Evolutionary conservation across 768 basidiomycete genomes (phyloP).

Genomic region (Pholiota microspora): DNA sequence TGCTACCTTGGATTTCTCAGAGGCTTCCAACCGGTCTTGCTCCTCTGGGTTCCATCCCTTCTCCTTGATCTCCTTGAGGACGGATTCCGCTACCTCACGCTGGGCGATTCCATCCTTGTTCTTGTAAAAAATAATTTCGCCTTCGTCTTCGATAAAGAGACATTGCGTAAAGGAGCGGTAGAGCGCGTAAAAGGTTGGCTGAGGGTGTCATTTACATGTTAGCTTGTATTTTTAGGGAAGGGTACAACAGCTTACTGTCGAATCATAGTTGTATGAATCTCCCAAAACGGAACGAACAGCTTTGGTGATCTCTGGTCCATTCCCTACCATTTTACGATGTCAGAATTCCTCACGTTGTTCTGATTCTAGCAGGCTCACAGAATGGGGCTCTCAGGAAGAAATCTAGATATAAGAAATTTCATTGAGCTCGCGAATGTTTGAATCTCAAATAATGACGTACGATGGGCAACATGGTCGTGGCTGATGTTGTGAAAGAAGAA

Average conservation of each 20-base stretch:
- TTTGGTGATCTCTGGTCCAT: conserved; percentile 53
- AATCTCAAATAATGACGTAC: conserved; percentile 21
- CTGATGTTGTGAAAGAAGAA: conserved; percentile 61
- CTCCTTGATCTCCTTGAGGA: conserved; percentile 16
- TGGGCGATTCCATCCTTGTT: conserved; percentile 42
- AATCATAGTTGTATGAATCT: conserved; percentile 56
- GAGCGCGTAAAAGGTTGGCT: conserved; percentile 45
- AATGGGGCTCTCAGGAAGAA: conserved; percentile 54
- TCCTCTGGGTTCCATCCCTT: conserved; percentile 18
- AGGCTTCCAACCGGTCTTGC: conserved; percentile 15
- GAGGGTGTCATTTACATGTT: conserved; percentile 8
- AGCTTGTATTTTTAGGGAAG: neutral
- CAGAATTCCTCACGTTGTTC: neutral
- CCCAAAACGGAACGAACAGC: conserved; percentile 42
- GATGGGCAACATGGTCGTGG: conserved; percentile 45
- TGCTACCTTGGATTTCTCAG: conserved; percentile 8
- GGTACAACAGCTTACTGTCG: conserved; percentile 34
- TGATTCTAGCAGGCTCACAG: conserved; percentile 32
- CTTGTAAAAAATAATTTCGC: conserved; percentile 53
- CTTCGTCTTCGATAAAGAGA: conserved; percentile 54
- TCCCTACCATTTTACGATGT: conserved; percentile 32
- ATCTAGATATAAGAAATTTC: conserved; percentile 15
- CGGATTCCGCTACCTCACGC: conserved; percentile 22
- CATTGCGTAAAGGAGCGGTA: conserved; percentile 56
- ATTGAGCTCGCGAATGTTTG: neutral